Evolutionary conservation across 2,329 filamentous ascomycete species (phyloP).

Genomic region (Penicillium freii): DNA sequence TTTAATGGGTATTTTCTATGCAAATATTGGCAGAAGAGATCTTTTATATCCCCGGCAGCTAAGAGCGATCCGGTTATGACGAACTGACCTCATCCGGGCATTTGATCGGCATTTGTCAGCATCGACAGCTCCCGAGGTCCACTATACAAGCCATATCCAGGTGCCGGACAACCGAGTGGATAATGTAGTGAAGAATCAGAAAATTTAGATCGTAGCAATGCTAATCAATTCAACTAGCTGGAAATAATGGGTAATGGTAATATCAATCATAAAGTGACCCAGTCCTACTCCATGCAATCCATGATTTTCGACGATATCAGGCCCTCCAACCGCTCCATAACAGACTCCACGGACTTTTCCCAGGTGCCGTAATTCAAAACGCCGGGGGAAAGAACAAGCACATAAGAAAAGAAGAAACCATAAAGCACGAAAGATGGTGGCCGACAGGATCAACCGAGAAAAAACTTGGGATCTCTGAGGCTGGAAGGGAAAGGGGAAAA

Average conservation of each 20-base stretch:
- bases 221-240: constrained; percentile 18
- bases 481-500: neutral
- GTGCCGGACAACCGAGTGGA: neutral
- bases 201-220: constrained; percentile 8
- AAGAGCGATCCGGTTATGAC: neutral
- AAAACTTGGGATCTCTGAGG: neutral
- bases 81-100: neutral
- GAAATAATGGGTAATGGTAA: constrained; percentile 20
- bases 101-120: constrained; percentile 10
- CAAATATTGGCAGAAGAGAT: neutral
- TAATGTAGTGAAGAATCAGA: neutral
- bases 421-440: neutral
- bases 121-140: neutral
- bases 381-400: constrained; percentile 14
- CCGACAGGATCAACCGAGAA: neutral
- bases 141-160: neutral
- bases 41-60: neutral
- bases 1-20: neutral
- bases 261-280: constrained; percentile 18
- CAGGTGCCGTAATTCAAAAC: constrained; percentile 19
- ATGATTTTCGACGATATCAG: constrained; percentile 10
- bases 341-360: constrained; percentile 16
- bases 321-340: constrained; percentile 4
- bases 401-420: constrained; percentile 5
- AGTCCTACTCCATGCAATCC: constrained; percentile 23